Evolutionary conservation across 176 grass and related monocot genomes (phyloP).

Genomic region (Eragrostis nindensis): DNA sequence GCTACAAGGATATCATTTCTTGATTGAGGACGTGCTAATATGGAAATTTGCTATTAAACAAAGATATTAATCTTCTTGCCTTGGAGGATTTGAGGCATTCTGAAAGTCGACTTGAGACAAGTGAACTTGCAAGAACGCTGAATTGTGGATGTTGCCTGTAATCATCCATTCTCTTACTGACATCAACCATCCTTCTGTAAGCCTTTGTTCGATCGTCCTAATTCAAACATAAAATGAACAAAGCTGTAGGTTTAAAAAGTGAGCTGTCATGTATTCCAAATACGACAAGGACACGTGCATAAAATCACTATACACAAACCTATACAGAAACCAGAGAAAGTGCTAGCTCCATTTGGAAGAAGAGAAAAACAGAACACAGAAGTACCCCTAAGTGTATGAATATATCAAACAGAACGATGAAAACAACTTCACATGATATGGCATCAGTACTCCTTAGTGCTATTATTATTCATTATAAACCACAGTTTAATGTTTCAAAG

Average conservation of each 20-base stretch:
- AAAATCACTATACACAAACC: conserved; percentile 15
- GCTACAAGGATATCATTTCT: no score
- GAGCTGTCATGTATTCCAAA: conserved; percentile 3
- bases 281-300: not conserved
- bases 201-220: conserved; percentile 86
- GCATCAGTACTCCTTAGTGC: not conserved
- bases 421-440: conserved; percentile 12
- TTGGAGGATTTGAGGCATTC: conserved; percentile 87
- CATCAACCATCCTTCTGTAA: conserved; percentile 85
- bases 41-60: not conserved
- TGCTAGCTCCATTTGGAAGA: conserved; percentile 20
- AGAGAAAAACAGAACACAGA: not conserved
- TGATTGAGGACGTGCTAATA: not conserved
- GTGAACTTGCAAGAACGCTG: conserved; percentile 70
- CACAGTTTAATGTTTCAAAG: conserved; percentile 37
- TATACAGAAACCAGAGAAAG: conserved; percentile 25
- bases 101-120: conserved; percentile 58
- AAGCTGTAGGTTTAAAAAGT: conserved; percentile 30
- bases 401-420: not conserved
- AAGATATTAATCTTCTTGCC: conserved; percentile 45
- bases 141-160: conserved; percentile 80
- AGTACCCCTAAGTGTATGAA: not conserved
- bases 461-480: not conserved
- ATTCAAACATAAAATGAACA: conserved; percentile 50
- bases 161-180: conserved; percentile 73